Evolutionary conservation across 257 asterid genomes (phyloP), one percentile per base, ranked within the genome.

Genomic region (Gentiana straminea): DNA sequence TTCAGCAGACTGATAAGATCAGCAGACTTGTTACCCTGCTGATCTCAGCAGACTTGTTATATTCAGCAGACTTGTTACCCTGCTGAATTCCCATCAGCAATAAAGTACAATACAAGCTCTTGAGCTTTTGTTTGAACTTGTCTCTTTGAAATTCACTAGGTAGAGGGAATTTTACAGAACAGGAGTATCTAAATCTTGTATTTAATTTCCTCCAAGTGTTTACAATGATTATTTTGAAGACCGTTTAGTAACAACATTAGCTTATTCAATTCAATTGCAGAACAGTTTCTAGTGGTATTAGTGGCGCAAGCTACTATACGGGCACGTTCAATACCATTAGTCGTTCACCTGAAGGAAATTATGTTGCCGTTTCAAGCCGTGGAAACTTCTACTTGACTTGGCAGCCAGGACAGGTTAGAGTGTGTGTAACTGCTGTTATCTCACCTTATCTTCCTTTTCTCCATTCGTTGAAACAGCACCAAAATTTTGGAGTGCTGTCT

Each of bases 291-390:
- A 91, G 98, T 75, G 98, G 98, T 62, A 91, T 91, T 71, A 88
- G 98, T 75, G 97, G 98, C 60, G 97, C 98, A 61, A 91, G 98
- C 59, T 91, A 91, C 84, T 91, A 91, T 55, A 91, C 98, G 8
- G 98, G 98, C 51, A 87, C 98, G 50, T 91, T 91, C 66, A 87
- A 81, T 69, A 69, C 88, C 13, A 95, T 91, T 51, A 88, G 83
- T 67, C 95, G 98, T 69, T 91, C 98, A 53, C 97, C 95, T 39
- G 94, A 91, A 13, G 97, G 98, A 62, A 82, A 81, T 60, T 91
- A 91, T 75, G 94, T 91, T 59, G 98, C 98, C 61, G 98, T 88
- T 63, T 91, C 97, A 70, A 91, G 97, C 77, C 98, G 98, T 48
- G 98, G 98, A 52, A 91, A 91, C 84, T 92, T 92, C 82, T 92